A percentile compares a stretch with the other conserved stretches of the same genome.
These are phyloP conservation scores for Thielaviopsis euricoi DNA, from an alignment of 2,329 filamentous ascomycete genomes.

Conservation along the genomic window DNA sequence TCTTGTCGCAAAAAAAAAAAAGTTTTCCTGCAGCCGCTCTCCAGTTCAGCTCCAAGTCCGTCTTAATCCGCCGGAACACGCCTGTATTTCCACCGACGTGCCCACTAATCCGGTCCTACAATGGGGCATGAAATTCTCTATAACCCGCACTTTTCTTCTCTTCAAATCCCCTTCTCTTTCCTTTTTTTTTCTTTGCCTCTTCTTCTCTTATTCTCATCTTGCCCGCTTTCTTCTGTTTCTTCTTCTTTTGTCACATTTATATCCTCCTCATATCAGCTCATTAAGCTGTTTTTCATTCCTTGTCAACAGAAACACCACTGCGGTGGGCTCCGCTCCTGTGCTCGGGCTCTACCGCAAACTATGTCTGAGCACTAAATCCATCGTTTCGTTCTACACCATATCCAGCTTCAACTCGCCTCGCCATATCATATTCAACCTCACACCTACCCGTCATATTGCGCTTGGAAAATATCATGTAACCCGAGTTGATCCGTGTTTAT, in stretches of 20 bases:
- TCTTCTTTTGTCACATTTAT: not conserved
- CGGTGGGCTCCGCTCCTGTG: not conserved
- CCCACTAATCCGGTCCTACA: not conserved
- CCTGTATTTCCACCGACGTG: not conserved
- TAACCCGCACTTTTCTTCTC: not conserved
- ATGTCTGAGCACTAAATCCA: not conserved
- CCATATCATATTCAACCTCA: not conserved
- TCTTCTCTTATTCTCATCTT: not conserved
- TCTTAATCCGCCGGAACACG: slow-evolving; percentile 8
- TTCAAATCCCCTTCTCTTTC: not conserved
- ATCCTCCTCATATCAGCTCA: not conserved
- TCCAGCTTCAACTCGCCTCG: not conserved
- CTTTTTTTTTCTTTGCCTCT: not conserved
- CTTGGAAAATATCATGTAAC: not conserved
- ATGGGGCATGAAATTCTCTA: too few relatives aligned
- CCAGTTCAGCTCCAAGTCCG: not conserved
- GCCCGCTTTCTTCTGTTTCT: not conserved
- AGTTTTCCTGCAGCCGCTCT: too few relatives aligned
- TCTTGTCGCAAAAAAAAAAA: too few relatives aligned
- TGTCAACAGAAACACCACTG: not conserved
- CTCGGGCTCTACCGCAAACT: not conserved
- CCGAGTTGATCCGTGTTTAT: slow-evolving; percentile 7
- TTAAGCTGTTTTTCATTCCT: not conserved
- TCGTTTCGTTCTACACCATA: not conserved
- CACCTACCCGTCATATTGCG: not conserved